These are phyloP conservation scores for Ascobolus immersus DNA, from an alignment of 495 filamentous ascomycete species.

Conservation along the genomic window DNA sequence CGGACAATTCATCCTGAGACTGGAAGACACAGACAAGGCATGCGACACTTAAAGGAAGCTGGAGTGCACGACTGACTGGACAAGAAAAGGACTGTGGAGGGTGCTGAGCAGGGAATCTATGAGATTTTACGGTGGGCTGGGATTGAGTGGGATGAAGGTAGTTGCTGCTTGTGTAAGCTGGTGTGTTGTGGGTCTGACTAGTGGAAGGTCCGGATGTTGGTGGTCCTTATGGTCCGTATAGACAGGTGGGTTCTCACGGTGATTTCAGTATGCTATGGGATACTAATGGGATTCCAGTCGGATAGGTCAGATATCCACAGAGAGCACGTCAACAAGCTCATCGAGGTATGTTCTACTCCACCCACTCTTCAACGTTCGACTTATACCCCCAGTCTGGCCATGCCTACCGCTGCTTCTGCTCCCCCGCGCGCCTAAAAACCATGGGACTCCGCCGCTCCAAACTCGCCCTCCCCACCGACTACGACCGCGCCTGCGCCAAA, in stretches of 20 bases:
- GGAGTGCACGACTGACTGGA: conserved; percentile 9
- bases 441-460: conserved; percentile 33
- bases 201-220: conserved; percentile 46
- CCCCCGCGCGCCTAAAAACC: conserved; percentile 37
- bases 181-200: conserved; percentile 2
- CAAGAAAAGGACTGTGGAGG: conserved; percentile 51
- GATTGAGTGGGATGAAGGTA: conserved; percentile 82
- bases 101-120: conserved; percentile 49
- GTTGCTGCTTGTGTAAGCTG: conserved; percentile 2
- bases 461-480: conserved; percentile 36
- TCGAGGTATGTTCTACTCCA: conserved; percentile 17
- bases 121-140: conserved; percentile 73
- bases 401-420: conserved; percentile 88
- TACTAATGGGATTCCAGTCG: conserved; percentile 30
- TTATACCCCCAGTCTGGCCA: conserved; percentile 23
- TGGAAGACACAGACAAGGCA: conserved; percentile 93
- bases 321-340: conserved; percentile 41
- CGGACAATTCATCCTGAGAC: conserved; percentile 73
- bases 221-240: conserved; percentile 64
- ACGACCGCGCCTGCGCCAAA: conserved; percentile 50
- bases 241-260: conserved; percentile 30
- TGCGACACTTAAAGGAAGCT: conserved; percentile 5
- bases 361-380: background rate
- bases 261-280: background rate
- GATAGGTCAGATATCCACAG: conserved; percentile 52